phyloP scores from a whole-genome alignment of 139 green algal genomes.

The Raphidocelis subcapitata region DNA sequence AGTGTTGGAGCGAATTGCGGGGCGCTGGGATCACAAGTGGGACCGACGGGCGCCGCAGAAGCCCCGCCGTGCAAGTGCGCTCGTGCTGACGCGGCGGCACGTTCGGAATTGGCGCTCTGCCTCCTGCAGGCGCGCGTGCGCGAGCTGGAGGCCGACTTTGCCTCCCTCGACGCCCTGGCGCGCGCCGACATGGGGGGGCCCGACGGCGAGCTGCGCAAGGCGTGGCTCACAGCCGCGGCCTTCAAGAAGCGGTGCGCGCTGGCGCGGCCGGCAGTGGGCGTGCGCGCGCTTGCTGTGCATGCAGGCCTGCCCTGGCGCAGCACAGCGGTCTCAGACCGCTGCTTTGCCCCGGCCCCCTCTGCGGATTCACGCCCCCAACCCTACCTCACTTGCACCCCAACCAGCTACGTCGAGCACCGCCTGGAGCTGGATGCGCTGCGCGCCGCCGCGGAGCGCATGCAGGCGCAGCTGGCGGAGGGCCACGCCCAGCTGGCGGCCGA shows the following conservation, averaged over 20 bases:
- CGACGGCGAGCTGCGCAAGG: constrained; percentile 54
- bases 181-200: constrained; percentile 17
- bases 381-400: not conserved
- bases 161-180: constrained; percentile 38
- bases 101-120: no score
- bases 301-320: no score
- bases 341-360: no score
- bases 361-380: no score
- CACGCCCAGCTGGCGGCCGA: constrained; percentile 49
- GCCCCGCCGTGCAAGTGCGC: no score
- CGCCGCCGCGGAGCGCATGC: constrained; percentile 24
- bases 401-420: constrained; percentile 60
- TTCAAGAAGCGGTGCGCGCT: constrained; percentile 59
- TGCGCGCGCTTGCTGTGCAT: not conserved
- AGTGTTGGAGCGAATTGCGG: no score
- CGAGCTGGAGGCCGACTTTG: constrained; percentile 50
- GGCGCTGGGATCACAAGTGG: no score
- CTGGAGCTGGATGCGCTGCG: constrained; percentile 51
- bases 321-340: no score
- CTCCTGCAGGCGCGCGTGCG: constrained; percentile 34
- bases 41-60: no score
- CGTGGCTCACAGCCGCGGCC: constrained; percentile 51
- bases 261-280: not conserved
- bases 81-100: no score
- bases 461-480: constrained; percentile 52